Conservation (phyloP, 306 rosid genomes). For the Citrullus amarus region DNA sequence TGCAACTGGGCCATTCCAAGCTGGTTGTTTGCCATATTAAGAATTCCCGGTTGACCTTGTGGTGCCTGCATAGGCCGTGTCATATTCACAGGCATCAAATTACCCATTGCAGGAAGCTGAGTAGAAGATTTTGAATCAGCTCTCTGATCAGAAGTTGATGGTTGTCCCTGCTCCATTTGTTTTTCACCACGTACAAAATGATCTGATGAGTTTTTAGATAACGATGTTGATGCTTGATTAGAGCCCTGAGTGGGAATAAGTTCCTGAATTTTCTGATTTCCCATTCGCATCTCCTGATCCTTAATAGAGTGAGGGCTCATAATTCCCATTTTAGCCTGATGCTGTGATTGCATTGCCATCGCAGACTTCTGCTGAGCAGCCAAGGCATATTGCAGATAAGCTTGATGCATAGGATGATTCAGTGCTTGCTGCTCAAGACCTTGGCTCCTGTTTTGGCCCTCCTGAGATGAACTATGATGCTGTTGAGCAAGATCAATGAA, state of each 20-base stretch:
- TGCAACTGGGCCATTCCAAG: constrained; percentile 51
- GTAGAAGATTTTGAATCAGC: constrained; percentile 45
- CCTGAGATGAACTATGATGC: constrained; percentile 59
- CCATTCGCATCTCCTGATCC: constrained; percentile 74
- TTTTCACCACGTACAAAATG: constrained; percentile 61
- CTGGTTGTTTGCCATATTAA: constrained; percentile 55
- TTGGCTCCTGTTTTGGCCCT: constrained; percentile 59
- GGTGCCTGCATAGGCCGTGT: constrained; percentile 50
- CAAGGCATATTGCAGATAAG: constrained; percentile 72
- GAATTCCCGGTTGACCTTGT: constrained; percentile 46
- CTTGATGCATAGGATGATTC: constrained; percentile 68
- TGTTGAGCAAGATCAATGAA: constrained; percentile 57
- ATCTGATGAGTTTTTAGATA: constrained; percentile 51
- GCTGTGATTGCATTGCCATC: constrained; percentile 64
- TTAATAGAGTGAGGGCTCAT: constrained; percentile 48
- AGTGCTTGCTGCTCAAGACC: constrained; percentile 58
- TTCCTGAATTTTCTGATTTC: constrained; percentile 71
- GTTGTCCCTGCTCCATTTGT: constrained; percentile 63
- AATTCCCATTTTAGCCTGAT: constrained; percentile 69
- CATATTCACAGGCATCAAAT: constrained; percentile 50
- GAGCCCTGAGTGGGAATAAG: constrained; percentile 48
- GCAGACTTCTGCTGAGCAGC: constrained; percentile 72
- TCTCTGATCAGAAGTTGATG: constrained; percentile 51
- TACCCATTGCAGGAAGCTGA: constrained; percentile 39
- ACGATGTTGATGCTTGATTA: constrained; percentile 50